Evolutionary conservation across 306 rosid species (phyloP).

Genomic region (Rosa chinensis): DNA sequence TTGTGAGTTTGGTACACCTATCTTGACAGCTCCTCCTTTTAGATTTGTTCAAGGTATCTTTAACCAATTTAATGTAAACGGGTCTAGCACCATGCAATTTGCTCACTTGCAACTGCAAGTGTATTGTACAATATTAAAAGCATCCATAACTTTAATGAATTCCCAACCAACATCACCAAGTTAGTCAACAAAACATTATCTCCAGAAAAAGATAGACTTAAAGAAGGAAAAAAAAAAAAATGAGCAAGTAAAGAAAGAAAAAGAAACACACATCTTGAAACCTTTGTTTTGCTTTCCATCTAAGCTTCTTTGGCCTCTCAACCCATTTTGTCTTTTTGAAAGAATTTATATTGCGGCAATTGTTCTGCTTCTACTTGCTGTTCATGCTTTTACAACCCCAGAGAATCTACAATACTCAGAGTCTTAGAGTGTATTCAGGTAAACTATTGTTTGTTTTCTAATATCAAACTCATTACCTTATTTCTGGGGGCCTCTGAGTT

Average conservation of each 20-base stretch:
- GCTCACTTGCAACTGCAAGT: conserved; percentile 21
- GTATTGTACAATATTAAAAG: conserved; percentile 33
- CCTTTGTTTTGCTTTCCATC: conserved; percentile 43
- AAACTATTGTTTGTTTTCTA: neutral
- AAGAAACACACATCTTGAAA: conserved; percentile 34
- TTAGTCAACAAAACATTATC: conserved; percentile 62
- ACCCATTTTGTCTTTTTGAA: conserved; percentile 35
- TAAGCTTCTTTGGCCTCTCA: conserved; percentile 38
- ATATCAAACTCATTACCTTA: neutral
- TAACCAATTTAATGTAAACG: conserved; percentile 20
- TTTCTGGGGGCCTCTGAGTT: neutral
- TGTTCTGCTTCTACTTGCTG: conserved; percentile 22
- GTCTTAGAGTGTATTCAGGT: conserved; percentile 29
- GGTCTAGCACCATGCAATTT: conserved; percentile 19
- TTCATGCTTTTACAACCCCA: conserved; percentile 22
- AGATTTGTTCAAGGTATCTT: neutral
- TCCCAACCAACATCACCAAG: conserved; percentile 53
- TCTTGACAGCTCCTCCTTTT: neutral
- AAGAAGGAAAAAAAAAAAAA: conserved; percentile 28
- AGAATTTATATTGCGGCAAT: conserved; percentile 25
- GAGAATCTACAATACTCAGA: conserved; percentile 27
- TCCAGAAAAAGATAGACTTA: conserved; percentile 36
- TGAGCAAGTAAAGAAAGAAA: conserved; percentile 29
- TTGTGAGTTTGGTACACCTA: conserved; percentile 1
- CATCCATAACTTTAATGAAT: conserved; percentile 53